Percentiles rank a stretch among this genome's conserved stretches.
These are phyloP conservation scores for Lonicera japonica DNA, from an alignment of 129 eudicot species.

Conservation along the genomic window DNA sequence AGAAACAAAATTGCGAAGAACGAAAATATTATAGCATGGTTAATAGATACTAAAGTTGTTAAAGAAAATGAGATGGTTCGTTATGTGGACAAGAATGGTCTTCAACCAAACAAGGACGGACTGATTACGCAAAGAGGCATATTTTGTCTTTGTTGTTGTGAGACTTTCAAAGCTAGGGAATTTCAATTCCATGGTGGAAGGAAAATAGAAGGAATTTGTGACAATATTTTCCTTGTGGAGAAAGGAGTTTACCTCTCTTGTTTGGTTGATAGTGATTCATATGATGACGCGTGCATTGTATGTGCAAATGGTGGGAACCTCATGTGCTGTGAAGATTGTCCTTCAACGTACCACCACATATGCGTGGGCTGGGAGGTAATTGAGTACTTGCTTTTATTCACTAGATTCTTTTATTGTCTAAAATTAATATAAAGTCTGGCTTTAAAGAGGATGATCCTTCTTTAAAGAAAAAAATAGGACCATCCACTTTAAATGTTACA, in stretches of 20 bases:
- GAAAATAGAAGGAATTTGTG: slow-evolving; percentile 6
- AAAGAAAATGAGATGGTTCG: slow-evolving; percentile 21
- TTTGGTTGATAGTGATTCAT: slow-evolving; percentile 25
- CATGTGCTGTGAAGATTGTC: slow-evolving; percentile 62
- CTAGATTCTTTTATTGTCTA: neutral
- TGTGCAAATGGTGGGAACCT: slow-evolving; percentile 76
- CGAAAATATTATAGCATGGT: slow-evolving; percentile 47
- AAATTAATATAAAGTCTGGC: no score
- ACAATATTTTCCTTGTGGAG: slow-evolving; percentile 18
- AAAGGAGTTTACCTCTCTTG: slow-evolving; percentile 19
- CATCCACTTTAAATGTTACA: no score
- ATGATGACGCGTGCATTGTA: slow-evolving; percentile 60
- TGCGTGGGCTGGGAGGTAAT: slow-evolving; percentile 58
- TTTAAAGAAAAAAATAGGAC: no score
- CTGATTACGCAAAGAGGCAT: slow-evolving; percentile 36
- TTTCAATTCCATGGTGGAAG: no score
- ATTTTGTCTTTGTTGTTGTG: slow-evolving; percentile 42
- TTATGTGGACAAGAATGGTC: slow-evolving; percentile 11
- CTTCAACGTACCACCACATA: slow-evolving; percentile 48
- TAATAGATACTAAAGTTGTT: slow-evolving; percentile 26
- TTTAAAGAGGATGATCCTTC: no score
- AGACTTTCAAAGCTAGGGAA: slow-evolving; percentile 10
- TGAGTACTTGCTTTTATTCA: slow-evolving; percentile 9
- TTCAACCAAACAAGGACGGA: slow-evolving; percentile 26
- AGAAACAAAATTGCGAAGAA: neutral